Base-by-base conservation (phyloP, 768 basidiomycete genomes). In the Podaxis carcinomalis region DNA sequence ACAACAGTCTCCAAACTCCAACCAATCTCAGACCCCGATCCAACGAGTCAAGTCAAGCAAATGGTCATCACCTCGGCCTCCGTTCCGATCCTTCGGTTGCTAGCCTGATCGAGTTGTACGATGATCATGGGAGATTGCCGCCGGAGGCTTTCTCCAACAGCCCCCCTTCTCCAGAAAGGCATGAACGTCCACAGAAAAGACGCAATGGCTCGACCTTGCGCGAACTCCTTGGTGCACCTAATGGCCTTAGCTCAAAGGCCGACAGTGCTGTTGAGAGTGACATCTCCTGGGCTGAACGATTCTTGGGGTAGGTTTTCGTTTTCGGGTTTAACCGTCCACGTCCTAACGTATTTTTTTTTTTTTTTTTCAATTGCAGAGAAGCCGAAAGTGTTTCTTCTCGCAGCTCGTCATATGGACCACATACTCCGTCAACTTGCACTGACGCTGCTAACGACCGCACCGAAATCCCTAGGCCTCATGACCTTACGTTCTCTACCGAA, bases 261-360 rank as follows among this genome's bases (percentile, higher is more conserved):
- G 68, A 71, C n/a, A 77, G 77, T 63, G 73, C 68, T 0, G 63
- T 68, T 5, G 88, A 90, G 69, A 85, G 89, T 5, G 90, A 92
- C 65, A 90, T 93, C 57, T 92, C 90, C 1, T 93, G 90, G 90
- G 90, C 90, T 11, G 90, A 93, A 74, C 80, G 82, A 46, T 86
- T 83, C 71, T 76, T 92, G 56, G 82, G 79, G 90, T 67, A 0
- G 5, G 21, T 13, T 19, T 49, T 2, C 23, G 23, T 23, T 10
- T 49, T 49, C 47, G 11, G 6, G 13, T 3, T 25, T 21, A 6
- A 25, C 3, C 47, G 14, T 7, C 14, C 14, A 42, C 14, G 44
- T 39, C 13, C 40, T 35, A n/a, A 35, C 50, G 14, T 11, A 47
- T 50, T 23, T 23, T 23, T 23, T 23, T 23, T 23, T 56, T 32